Evolutionary conservation across 2,329 filamentous ascomycete species (phyloP).

Genomic region (Talaromyces sp.): DNA sequence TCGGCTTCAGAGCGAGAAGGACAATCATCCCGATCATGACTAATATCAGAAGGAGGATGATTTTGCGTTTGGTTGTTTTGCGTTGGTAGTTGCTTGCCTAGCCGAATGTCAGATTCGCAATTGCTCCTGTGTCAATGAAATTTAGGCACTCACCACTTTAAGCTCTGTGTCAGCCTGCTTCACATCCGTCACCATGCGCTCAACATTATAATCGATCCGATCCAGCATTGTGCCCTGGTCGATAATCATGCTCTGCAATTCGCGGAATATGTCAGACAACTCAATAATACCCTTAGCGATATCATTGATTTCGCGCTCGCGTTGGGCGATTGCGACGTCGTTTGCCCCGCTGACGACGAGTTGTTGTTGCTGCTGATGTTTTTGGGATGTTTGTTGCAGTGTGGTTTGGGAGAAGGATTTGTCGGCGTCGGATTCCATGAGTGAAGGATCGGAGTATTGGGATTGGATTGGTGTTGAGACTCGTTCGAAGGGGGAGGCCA

Average conservation of each 20-base stretch:
- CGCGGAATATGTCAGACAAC: slow-evolving; percentile 91
- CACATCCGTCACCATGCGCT: slow-evolving; percentile 89
- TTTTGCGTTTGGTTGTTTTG: slow-evolving; percentile 83
- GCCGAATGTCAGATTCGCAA: neutral
- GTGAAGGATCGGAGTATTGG: slow-evolving; percentile 76
- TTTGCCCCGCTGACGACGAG: slow-evolving; percentile 51
- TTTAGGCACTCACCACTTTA: slow-evolving; percentile 56
- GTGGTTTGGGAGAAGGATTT: slow-evolving; percentile 87
- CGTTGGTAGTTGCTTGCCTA: slow-evolving; percentile 83
- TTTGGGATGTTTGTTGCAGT: slow-evolving; percentile 70
- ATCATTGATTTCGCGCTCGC: slow-evolving; percentile 94
- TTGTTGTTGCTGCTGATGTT: slow-evolving; percentile 27
- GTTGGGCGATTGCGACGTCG: slow-evolving; percentile 80
- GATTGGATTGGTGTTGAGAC: slow-evolving; percentile 53
- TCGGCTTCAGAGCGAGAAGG: slow-evolving; percentile 75
- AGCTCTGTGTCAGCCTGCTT: slow-evolving; percentile 92
- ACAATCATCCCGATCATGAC: slow-evolving; percentile 86
- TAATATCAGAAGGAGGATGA: slow-evolving; percentile 82
- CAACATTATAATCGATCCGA: slow-evolving; percentile 96
- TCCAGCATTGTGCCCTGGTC: slow-evolving; percentile 88
- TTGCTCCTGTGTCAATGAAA: neutral
- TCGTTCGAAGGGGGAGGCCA: slow-evolving; percentile 50
- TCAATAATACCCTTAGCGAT: slow-evolving; percentile 98
- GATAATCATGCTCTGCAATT: slow-evolving; percentile 92
- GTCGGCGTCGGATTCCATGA: slow-evolving; percentile 92